Base-by-base conservation (phyloP, 2,329 filamentous ascomycete species). In the Colletotrichum tropicale region DNA sequence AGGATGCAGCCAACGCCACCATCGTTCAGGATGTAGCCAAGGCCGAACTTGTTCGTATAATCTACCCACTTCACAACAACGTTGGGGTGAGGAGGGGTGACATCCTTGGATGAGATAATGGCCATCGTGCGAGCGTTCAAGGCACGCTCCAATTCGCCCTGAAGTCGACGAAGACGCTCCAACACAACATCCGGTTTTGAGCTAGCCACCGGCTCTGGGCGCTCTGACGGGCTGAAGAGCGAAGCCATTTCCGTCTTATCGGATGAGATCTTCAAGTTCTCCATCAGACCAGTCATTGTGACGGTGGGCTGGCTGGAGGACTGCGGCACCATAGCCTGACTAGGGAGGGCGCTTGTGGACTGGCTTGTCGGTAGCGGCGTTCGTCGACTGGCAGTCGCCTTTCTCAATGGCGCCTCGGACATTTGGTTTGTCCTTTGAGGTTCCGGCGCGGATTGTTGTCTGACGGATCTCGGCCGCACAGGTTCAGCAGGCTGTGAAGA, bases 21-120 rank as follows among this genome's bases (percentile, higher is more conserved):
- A 78, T 96, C 94, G 77, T 95, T 95, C 70, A 97, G 87, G 74
- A 96, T 95, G 81, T 96, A 97, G 43, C 95, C 95, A 18, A 97
- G 89, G 15, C 95, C 95, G 82, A 96, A 95, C 82, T 96, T 96
- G 84, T 96, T 95, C 75, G 94, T 95, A 83, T 97, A 97, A 82
- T 97, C 95, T 8, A 97, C 95, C 95, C 95, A 97, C 81, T 96
- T 95, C 13, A 93, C 91, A 15, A 93, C 92, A 60, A 93, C 90
- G 81, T 92, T 85, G 81, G 93, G 89, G 81, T 93, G 83, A 76
- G 92, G 81, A 81, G 89, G 86, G 71, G 89, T 83, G 77, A 88
- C 84, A 74, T 89, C 86, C 84, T 91, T 89, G 12, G 89, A 86
- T 0, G 88, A 89, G 65, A 92, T 86, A 70, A 92, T 87, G 24